Percentiles rank a stretch among this genome's conserved stretches.
Evolutionary conservation across 805 yeast species (phyloP).

Genomic region (Sugiyamaella smithiae): DNA sequence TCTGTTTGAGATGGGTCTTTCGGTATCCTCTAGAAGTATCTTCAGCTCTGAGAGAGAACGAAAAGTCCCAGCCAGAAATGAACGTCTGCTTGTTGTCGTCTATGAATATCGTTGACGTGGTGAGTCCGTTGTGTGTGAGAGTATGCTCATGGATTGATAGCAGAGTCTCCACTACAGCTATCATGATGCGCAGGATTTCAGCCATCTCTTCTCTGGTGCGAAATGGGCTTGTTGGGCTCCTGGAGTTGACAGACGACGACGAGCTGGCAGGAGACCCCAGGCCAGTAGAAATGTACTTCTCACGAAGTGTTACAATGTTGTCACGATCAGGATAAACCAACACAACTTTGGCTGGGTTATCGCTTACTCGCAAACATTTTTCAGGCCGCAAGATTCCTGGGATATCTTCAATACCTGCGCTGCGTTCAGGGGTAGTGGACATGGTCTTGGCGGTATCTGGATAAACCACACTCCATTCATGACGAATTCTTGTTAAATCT

Average conservation of each 20-base stretch:
- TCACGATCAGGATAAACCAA: slow-evolving; percentile 22
- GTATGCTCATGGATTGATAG: slow-evolving; percentile 40
- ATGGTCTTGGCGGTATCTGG: slow-evolving; percentile 9
- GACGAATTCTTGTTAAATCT: slow-evolving; percentile 26
- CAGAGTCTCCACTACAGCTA: slow-evolving; percentile 29
- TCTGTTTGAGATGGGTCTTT: slow-evolving; percentile 38
- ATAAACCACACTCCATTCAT: slow-evolving; percentile 25
- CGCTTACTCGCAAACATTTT: slow-evolving; percentile 17
- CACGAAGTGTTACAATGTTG: slow-evolving; percentile 23
- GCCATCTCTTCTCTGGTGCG: slow-evolving; percentile 24
- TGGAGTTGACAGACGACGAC: neutral
- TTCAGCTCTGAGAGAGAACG: slow-evolving; percentile 43
- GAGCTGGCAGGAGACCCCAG: neutral
- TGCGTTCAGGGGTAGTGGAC: neutral
- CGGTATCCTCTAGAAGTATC: slow-evolving; percentile 43
- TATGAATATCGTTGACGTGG: slow-evolving; percentile 40
- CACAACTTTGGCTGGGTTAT: slow-evolving; percentile 22
- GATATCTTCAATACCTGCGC: slow-evolving; percentile 14
- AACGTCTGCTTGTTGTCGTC: slow-evolving; percentile 37
- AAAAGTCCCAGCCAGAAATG: slow-evolving; percentile 49
- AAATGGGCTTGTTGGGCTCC: slow-evolving; percentile 3
- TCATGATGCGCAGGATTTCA: slow-evolving; percentile 26
- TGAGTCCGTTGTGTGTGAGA: slow-evolving; percentile 48
- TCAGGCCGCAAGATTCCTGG: slow-evolving; percentile 25
- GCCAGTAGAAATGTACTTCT: slow-evolving; percentile 17